Evolutionary conservation across 2,329 filamentous ascomycete genomes (phyloP).

Genomic region (Mycosphaerelloides madeirae): DNA sequence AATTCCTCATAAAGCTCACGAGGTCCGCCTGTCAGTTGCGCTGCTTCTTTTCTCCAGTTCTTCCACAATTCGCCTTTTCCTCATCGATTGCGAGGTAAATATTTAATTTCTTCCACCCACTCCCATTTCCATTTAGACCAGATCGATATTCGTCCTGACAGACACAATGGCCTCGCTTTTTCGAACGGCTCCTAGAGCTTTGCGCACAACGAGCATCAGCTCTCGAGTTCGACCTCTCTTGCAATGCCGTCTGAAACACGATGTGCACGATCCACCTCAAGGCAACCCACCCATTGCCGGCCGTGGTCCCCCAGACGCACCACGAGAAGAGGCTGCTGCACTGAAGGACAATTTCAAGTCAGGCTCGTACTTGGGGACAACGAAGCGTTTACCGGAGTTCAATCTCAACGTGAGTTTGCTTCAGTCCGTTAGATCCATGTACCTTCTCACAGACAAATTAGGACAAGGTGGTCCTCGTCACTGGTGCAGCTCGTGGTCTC

Average conservation of each 20-base stretch:
- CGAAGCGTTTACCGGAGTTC: slow-evolving; percentile 63
- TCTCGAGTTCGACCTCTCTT: slow-evolving; percentile 10
- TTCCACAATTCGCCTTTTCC: too few species aligned
- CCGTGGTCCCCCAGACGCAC: slow-evolving; percentile 28
- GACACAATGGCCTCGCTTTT: slow-evolving; percentile 19
- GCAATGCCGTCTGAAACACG: slow-evolving; percentile 24
- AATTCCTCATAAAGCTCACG: too few species aligned
- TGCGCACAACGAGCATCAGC: slow-evolving; percentile 11
- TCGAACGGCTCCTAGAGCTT: slow-evolving; percentile 17
- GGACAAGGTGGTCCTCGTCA: slow-evolving; percentile 63
- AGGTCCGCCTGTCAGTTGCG: too few species aligned
- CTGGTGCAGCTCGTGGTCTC: slow-evolving; percentile 66
- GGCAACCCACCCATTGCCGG: slow-evolving; percentile 29
- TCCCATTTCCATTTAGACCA: too few species aligned
- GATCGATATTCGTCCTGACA: neutral
- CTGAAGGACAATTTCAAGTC: slow-evolving; percentile 29
- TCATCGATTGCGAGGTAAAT: too few species aligned
- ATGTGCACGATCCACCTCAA: slow-evolving; percentile 27
- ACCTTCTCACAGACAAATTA: too few species aligned
- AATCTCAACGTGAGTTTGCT: slow-evolving; percentile 49
- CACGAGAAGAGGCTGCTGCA: slow-evolving; percentile 27
- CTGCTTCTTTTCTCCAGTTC: too few species aligned
- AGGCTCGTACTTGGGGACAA: slow-evolving; percentile 33
- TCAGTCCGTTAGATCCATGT: too few species aligned
- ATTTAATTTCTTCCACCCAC: too few species aligned